Conservation (phyloP, 2,329 filamentous ascomycete genomes). For the Xylaria sp. region DNA sequence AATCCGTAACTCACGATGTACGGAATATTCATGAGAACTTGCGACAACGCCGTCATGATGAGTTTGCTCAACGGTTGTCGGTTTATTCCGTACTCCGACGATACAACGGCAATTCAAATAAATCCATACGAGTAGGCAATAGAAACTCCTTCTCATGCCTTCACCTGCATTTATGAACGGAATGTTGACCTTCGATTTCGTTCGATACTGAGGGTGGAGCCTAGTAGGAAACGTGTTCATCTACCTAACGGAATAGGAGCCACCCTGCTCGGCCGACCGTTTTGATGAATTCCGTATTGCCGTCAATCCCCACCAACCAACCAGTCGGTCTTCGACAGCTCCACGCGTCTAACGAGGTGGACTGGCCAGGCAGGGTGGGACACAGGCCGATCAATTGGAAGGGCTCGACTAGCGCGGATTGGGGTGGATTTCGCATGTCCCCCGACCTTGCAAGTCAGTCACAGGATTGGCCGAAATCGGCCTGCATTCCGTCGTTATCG, state of each 20-base stretch:
- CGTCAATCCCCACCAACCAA: background rate
- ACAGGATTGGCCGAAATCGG: constrained; percentile 19
- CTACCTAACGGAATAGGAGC: background rate
- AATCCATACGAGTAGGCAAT: no score
- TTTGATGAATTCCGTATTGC: background rate
- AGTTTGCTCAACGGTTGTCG: background rate
- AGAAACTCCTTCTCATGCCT: no score
- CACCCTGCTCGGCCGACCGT: background rate
- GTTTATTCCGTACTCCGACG: background rate
- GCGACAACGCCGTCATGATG: background rate
- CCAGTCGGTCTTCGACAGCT: no score
- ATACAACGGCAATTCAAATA: no score
- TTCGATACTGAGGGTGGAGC: no score
- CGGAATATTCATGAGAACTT: no score
- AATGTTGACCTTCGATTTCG: no score
- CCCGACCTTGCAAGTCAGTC: constrained; percentile 5
- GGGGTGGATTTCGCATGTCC: no score
- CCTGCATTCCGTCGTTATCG: constrained; percentile 11
- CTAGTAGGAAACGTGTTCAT: background rate
- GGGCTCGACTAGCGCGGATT: background rate
- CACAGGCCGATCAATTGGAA: background rate
- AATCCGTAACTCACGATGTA: no score
- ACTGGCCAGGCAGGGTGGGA: background rate
- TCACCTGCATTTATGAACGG: no score
- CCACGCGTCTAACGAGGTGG: background rate